These are phyloP conservation scores for Pichia kluyveri DNA, from an alignment of 805 yeast genomes.

Conservation along the genomic window DNA sequence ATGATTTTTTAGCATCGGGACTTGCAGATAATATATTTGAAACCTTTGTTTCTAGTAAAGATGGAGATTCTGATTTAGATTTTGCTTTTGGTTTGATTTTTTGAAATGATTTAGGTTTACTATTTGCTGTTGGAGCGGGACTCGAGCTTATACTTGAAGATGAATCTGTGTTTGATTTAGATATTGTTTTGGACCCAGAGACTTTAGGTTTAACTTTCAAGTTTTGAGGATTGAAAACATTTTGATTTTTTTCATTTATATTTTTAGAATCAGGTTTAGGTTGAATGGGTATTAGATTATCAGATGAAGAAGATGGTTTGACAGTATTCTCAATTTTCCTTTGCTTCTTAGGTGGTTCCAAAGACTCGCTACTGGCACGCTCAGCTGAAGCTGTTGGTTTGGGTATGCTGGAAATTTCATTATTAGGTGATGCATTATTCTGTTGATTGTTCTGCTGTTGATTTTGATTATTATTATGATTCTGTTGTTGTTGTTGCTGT, in stretches of 20 bases:
- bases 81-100: neutral
- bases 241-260: neutral
- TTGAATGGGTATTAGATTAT: neutral
- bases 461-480: conserved; percentile 4
- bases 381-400: neutral
- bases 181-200: neutral
- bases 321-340: neutral
- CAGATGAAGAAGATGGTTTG: neutral
- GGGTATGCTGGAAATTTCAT: neutral
- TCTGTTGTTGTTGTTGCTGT: conserved; percentile 13
- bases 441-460: neutral
- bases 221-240: neutral
- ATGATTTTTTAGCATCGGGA: neutral
- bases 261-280: neutral
- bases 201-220: neutral
- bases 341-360: conserved; percentile 4
- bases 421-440: neutral
- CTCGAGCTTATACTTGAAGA: neutral
- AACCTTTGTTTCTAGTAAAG: no score
- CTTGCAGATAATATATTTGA: neutral
- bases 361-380: neutral
- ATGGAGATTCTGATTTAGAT: conserved; percentile 1
- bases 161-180: neutral
- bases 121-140: neutral
- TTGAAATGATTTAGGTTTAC: no score